These are phyloP conservation scores for Beauveria sp. DNA, from an alignment of 2,329 filamentous ascomycete genomes.

Conservation along the genomic window DNA sequence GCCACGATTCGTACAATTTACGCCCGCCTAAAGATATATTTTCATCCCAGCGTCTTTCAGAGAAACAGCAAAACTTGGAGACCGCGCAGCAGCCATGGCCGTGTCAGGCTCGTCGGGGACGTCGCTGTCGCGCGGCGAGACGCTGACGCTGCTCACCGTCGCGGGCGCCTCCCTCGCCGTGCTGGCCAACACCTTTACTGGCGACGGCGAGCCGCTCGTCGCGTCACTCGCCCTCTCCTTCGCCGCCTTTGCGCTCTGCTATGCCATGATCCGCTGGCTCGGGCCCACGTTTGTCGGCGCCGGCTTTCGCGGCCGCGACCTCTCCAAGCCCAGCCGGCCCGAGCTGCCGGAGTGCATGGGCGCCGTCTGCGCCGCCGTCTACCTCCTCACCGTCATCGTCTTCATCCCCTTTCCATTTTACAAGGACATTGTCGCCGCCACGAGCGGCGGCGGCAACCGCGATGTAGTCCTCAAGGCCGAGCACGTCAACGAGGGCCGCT, in stretches of 20 bases:
- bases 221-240: slow-evolving; percentile 82
- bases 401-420: slow-evolving; percentile 98
- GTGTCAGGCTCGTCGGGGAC: background rate
- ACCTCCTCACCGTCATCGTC: slow-evolving; percentile 77
- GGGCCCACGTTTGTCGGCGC: slow-evolving; percentile 82
- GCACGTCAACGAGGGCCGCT: slow-evolving; percentile 71
- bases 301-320: slow-evolving; percentile 82
- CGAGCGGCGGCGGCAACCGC: slow-evolving; percentile 85
- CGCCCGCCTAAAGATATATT: background rate
- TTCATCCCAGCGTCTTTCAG: background rate
- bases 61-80: background rate
- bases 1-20: background rate
- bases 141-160: slow-evolving; percentile 52
- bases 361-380: slow-evolving; percentile 84
- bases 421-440: slow-evolving; percentile 93
- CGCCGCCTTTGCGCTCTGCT: slow-evolving; percentile 74
- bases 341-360: slow-evolving; percentile 97
- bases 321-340: slow-evolving; percentile 61
- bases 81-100: background rate
- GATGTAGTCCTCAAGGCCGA: slow-evolving; percentile 72
- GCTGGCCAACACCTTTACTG: slow-evolving; percentile 72
- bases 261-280: slow-evolving; percentile 87
- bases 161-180: slow-evolving; percentile 63
- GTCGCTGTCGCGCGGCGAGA: slow-evolving; percentile 41
- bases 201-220: slow-evolving; percentile 80